Conservation (phyloP, 2,329 filamentous ascomycete species). For the Apiospora arundinis region DNA sequence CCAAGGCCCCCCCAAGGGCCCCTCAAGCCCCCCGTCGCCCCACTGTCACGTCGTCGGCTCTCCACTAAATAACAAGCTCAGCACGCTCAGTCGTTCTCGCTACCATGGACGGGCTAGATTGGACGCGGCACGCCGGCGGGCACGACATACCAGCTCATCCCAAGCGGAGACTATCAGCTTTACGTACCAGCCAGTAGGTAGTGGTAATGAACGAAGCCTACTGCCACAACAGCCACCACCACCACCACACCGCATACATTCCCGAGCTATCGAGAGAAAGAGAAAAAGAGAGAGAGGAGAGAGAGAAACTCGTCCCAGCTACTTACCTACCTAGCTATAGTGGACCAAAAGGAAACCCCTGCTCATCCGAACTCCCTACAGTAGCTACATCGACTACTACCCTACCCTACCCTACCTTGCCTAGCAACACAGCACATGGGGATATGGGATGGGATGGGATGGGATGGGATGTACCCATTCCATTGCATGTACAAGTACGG, state of each 20-base stretch:
- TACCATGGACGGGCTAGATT: not conserved
- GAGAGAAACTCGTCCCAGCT: not conserved
- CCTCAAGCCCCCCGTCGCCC: slow-evolving; percentile 19
- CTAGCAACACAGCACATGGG: not conserved
- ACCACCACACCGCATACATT: too few species aligned
- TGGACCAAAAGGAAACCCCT: not conserved
- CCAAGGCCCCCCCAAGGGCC: slow-evolving; percentile 26
- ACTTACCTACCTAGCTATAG: not conserved
- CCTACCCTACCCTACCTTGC: too few species aligned
- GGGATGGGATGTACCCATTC: not conserved
- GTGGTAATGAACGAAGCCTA: not conserved
- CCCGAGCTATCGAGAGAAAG: not conserved
- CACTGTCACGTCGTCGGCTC: slow-evolving; percentile 2
- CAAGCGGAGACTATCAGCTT: not conserved
- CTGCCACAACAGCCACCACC: not conserved
- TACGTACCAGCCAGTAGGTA: not conserved
- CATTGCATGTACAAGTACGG: slow-evolving; percentile 10
- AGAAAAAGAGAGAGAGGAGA: not conserved
- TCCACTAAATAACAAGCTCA: slow-evolving; percentile 17
- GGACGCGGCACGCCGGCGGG: not conserved
- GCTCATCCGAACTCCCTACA: not conserved
- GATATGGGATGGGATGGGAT: not conserved
- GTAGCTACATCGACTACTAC: not conserved
- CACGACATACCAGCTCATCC: not conserved
- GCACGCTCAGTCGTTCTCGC: slow-evolving; percentile 1